Evolutionary conservation across 2,329 filamentous ascomycete species (phyloP).

Genomic region (Cladosporium sp.): DNA sequence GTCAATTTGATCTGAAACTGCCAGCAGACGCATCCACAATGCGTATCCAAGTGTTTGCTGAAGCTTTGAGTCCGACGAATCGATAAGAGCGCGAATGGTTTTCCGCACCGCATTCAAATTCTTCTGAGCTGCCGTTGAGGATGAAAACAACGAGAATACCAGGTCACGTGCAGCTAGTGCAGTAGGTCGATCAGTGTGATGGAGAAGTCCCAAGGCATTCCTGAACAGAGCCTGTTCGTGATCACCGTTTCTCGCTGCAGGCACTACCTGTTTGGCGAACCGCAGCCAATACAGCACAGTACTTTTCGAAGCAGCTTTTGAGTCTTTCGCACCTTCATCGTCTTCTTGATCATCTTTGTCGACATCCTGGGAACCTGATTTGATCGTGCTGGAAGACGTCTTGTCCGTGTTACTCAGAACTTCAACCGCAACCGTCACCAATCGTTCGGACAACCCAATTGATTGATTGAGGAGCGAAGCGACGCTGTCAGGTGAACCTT

Average conservation of each 20-base stretch:
- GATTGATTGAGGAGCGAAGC: not conserved
- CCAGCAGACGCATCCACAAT: constrained; percentile 24
- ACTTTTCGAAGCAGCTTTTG: not conserved
- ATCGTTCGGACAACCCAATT: not conserved
- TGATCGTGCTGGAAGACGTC: not conserved
- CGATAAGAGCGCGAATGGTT: not conserved
- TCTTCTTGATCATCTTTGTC: not conserved
- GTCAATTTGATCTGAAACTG: constrained; percentile 7
- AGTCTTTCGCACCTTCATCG: not conserved
- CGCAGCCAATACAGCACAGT: constrained; percentile 1
- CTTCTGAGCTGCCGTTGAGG: not conserved
- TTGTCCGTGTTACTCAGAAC: not conserved
- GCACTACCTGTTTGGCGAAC: not conserved
- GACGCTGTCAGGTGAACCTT: constrained; percentile 1
- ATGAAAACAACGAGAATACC: not conserved
- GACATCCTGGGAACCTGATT: not conserved
- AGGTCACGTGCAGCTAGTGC: constrained; percentile 7
- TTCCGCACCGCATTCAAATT: not conserved
- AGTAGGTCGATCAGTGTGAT: not conserved
- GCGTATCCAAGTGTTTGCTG: constrained; percentile 19
- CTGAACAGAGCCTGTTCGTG: not conserved
- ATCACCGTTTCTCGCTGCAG: not conserved
- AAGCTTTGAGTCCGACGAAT: constrained; percentile 1
- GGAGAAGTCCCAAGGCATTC: not conserved
- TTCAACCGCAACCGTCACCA: not conserved